These are phyloP conservation scores for Leptographium lundbergii DNA, from an alignment of 2,329 filamentous ascomycete species.

Conservation along the genomic window DNA sequence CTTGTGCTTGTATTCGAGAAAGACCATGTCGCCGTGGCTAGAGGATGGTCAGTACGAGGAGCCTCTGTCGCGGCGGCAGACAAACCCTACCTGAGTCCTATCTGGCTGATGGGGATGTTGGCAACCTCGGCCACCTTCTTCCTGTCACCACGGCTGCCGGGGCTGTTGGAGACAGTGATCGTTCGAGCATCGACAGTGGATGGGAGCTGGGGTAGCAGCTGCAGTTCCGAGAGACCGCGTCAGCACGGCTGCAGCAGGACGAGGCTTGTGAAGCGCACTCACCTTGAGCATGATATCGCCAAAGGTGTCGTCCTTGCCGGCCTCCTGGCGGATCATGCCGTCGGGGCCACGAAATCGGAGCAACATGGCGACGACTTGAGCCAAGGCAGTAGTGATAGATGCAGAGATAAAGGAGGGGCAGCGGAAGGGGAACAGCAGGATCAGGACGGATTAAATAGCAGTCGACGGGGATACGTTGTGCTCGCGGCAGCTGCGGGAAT, in stretches of 20 bases:
- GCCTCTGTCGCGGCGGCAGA: background rate
- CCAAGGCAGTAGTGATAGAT: background rate
- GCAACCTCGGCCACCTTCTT: constrained; percentile 47
- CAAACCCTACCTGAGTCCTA: constrained; percentile 41
- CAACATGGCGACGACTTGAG: constrained; percentile 46
- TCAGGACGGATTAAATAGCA: background rate
- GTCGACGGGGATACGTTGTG: background rate
- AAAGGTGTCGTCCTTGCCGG: constrained; percentile 66
- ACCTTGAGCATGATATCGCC: constrained; percentile 44
- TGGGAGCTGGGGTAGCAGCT: constrained; percentile 49
- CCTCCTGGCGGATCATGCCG: constrained; percentile 77
- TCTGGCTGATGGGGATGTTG: constrained; percentile 41
- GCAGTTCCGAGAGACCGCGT: background rate
- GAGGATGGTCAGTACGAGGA: background rate
- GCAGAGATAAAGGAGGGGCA: background rate
- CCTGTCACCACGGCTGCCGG: constrained; percentile 38
- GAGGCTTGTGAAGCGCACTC: constrained; percentile 6
- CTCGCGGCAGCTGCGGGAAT: background rate
- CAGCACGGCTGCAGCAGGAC: background rate
- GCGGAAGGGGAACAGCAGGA: background rate
- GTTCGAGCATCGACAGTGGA: constrained; percentile 47
- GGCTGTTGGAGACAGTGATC: constrained; percentile 49
- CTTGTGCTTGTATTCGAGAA: constrained; percentile 63
- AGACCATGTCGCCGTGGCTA: constrained; percentile 86
- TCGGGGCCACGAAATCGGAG: constrained; percentile 82